Evolutionary conservation across 495 filamentous ascomycete species (phyloP), one percentile per base, ranked within the genome.

Genomic region (Talaromyces trachyspermus): DNA sequence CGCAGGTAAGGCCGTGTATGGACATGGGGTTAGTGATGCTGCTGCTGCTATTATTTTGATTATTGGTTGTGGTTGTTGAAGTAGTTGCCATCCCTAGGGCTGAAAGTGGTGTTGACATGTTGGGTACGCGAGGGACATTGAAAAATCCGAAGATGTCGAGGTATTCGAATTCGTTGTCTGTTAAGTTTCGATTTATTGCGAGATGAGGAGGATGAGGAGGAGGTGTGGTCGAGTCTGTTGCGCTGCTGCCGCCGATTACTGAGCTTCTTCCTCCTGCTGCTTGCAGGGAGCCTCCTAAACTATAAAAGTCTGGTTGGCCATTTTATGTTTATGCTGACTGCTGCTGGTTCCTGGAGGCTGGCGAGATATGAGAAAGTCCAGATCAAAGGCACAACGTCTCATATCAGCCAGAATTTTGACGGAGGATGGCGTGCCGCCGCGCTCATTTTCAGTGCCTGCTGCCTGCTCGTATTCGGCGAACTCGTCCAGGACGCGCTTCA

Each of bases 121-220:
- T 46, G 10, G 85, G 83, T 6, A 92, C 68, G 14, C 87, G 71
- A 3, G 89, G 89, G 36, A 92, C 78, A 62, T 94, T 94, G 71
- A 94, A 95, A 66, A 90, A 94, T 50, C 89, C 86, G 60, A 95
- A 95, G 2, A 94, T 86, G 57, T 95, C 88, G n/a, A 94, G 67
- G 55, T 90, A 94, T 54, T 94, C 89, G 9, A 92, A 69, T 49
- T 95, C 86, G 58, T 89, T 86, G 7, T 83, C 77, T 8, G 76
- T 84, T n/a, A 80, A 81, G 46, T 78, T 88, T 22, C 79, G 65
- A 41, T 29, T 50, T 20, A 44, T 32, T 18, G 14, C 20, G 9
- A 23, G 18, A 37, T 3, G 33, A n/a, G 75, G 39, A 42, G 23
- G 20, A 6, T 30, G 6, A 6, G 27, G 6, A 20, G 12, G 20